Conservation (phyloP, 1,284 basidiomycete species). For the Trichosporon sp. region DNA sequence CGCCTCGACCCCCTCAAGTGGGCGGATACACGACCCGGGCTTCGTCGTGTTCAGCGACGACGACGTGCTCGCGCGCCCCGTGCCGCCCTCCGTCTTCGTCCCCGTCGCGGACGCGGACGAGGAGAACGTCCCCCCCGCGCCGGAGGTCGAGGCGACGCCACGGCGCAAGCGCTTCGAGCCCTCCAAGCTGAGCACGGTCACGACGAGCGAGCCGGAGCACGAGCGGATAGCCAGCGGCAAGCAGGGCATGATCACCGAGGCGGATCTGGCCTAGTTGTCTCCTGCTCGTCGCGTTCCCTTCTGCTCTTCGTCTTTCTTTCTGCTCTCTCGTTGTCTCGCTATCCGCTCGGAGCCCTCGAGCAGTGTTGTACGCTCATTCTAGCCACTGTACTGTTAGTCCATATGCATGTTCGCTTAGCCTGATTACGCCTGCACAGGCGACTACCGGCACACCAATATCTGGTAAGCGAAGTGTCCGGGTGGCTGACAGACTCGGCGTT, state of each 20-base stretch:
- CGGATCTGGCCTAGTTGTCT: background rate
- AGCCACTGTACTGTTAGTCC: background rate
- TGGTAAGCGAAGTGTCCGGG: too few relatives aligned
- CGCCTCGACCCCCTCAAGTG: background rate
- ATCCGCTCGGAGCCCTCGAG: too few relatives aligned
- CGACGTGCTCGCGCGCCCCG: background rate
- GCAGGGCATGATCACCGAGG: slow-evolving; percentile 9
- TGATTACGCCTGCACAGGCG: too few relatives aligned
- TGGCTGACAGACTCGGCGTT: too few relatives aligned
- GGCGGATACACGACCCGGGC: slow-evolving; percentile 27
- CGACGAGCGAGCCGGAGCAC: background rate
- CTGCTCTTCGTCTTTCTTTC: background rate
- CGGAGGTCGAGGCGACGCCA: background rate
- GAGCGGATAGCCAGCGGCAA: slow-evolving; percentile 1
- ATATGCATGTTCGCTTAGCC: background rate
- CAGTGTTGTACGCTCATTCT: background rate
- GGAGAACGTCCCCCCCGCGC: slow-evolving; percentile 7
- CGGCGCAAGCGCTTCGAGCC: slow-evolving; percentile 1
- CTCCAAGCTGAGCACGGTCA: slow-evolving; percentile 8
- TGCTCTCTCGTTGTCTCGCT: background rate
- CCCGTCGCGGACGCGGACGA: background rate
- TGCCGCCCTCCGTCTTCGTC: background rate
- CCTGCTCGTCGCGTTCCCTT: background rate
- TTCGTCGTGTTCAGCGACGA: slow-evolving; percentile 26
- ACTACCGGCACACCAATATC: too few relatives aligned